phyloP scores from a whole-genome alignment of 2,329 filamentous ascomycete species.

The Parasarocladium wereldwijsianum region DNA sequence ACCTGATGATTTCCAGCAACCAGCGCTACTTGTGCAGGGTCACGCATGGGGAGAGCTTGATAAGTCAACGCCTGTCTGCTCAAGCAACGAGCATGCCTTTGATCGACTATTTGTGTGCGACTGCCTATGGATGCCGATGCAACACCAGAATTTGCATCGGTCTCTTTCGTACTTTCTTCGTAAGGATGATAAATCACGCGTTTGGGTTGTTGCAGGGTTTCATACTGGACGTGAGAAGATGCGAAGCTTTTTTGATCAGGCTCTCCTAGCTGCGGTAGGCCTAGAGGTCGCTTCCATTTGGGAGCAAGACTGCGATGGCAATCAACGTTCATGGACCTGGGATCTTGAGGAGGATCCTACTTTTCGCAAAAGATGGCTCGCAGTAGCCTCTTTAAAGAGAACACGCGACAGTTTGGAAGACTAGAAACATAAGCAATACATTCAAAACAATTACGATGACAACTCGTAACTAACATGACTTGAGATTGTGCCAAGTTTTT shows the following conservation, averaged over 20 bases:
- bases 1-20: background rate
- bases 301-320: conserved; percentile 54
- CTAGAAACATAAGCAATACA: too few relatives aligned
- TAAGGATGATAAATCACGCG: conserved; percentile 22
- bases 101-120: conserved; percentile 55
- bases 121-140: conserved; percentile 61
- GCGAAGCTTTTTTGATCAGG: conserved; percentile 45
- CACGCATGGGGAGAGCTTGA: conserved; percentile 50
- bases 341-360: conserved; percentile 47
- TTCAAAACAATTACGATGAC: too few relatives aligned
- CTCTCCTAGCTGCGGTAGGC: conserved; percentile 23
- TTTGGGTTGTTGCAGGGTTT: conserved; percentile 56
- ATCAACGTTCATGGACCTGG: conserved; percentile 42
- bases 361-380: conserved; percentile 55
- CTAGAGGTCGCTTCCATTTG: conserved; percentile 50
- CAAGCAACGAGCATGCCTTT: conserved; percentile 24
- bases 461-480: too few relatives aligned
- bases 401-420: background rate
- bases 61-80: conserved; percentile 12
- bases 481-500: too few relatives aligned
- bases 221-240: conserved; percentile 56
- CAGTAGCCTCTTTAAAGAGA: conserved; percentile 38
- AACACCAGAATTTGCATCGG: conserved; percentile 48
- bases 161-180: conserved; percentile 52
- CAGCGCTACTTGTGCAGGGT: conserved; percentile 32